Evolutionary conservation across 2,329 filamentous ascomycete species (phyloP).

Genomic region (Pseudogymnoascus sp.): DNA sequence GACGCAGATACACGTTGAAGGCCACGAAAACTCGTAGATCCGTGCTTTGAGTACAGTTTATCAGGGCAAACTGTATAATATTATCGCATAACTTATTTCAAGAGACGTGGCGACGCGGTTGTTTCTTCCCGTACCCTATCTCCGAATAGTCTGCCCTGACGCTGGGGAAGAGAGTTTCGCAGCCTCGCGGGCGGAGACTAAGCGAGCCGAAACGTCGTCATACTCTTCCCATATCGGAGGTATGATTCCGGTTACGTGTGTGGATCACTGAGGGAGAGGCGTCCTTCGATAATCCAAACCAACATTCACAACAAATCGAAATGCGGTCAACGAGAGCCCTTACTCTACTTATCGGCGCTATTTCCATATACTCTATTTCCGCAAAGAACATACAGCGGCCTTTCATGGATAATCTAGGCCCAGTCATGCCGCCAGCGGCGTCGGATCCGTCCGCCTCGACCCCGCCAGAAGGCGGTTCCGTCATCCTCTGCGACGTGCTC

Average conservation of each 20-base stretch:
- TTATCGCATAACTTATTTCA: neutral
- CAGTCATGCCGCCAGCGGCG: constrained; percentile 19
- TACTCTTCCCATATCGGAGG: neutral
- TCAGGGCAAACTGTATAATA: neutral
- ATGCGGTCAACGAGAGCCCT: constrained; percentile 5
- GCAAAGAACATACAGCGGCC: constrained; percentile 1
- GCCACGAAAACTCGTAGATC: neutral
- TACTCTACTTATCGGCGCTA: neutral
- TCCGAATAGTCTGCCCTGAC: constrained; percentile 4
- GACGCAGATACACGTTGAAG: neutral
- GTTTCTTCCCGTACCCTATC: neutral
- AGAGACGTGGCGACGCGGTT: neutral
- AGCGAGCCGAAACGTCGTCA: constrained; percentile 9
- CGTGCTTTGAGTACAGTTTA: neutral
- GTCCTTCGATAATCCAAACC: neutral
- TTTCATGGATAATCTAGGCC: constrained; percentile 20
- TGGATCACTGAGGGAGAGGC: neutral
- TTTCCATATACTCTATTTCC: neutral
- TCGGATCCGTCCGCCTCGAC: constrained; percentile 20
- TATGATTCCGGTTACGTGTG: neutral
- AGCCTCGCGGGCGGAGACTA: constrained; percentile 7
- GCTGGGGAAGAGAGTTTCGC: constrained; percentile 5
- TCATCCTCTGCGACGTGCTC: constrained; percentile 78
- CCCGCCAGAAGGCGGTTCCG: constrained; percentile 33
- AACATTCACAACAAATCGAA: neutral